Evolutionary conservation across 2,329 filamentous ascomycete species (phyloP).

Genomic region (Rutstroemia sydowiana): DNA sequence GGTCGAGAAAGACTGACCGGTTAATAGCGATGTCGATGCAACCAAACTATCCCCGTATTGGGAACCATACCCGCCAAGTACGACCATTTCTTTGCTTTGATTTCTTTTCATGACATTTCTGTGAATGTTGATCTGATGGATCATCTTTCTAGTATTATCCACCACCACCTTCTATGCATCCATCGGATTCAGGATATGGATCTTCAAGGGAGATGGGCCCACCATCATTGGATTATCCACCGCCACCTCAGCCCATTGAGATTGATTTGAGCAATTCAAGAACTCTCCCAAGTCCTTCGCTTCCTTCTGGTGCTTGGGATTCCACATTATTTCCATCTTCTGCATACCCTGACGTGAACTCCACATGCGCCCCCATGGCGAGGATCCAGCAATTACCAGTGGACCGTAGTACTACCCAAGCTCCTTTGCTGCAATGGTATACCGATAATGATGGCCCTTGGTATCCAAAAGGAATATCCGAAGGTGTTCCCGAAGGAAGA

Average conservation of each 20-base stretch:
- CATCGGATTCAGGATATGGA: conserved; percentile 20
- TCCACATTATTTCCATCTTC: conserved; percentile 9
- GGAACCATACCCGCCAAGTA: conserved; percentile 21
- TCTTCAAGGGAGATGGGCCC: conserved; percentile 24
- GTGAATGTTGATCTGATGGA: conserved; percentile 18
- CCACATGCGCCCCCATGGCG: conserved; percentile 17
- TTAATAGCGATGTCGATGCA: conserved; percentile 23
- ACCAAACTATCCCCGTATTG: conserved; percentile 20
- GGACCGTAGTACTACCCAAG: conserved; percentile 21
- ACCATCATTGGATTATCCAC: conserved; percentile 23
- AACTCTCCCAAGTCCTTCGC: conserved; percentile 24
- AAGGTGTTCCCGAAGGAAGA: conserved; percentile 19
- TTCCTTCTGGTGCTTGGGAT: conserved; percentile 20
- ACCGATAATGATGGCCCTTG: conserved; percentile 37
- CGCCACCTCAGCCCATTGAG: conserved; percentile 21
- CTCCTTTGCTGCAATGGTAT: conserved; percentile 33
- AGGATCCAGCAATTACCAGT: conserved; percentile 17
- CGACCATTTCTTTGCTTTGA: conserved; percentile 9
- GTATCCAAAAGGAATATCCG: conserved; percentile 32
- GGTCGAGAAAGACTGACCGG: conserved; percentile 11
- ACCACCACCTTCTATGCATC: conserved; percentile 17
- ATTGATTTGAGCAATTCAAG: conserved; percentile 26
- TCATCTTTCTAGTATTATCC: conserved; percentile 20
- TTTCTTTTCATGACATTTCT: not conserved
- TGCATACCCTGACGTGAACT: conserved; percentile 19